A percentile compares a stretch with the other conserved stretches of the same genome.
phyloP scores from a whole-genome alignment of 208 protist genomes.

The Borovskyia barvae region DNA sequence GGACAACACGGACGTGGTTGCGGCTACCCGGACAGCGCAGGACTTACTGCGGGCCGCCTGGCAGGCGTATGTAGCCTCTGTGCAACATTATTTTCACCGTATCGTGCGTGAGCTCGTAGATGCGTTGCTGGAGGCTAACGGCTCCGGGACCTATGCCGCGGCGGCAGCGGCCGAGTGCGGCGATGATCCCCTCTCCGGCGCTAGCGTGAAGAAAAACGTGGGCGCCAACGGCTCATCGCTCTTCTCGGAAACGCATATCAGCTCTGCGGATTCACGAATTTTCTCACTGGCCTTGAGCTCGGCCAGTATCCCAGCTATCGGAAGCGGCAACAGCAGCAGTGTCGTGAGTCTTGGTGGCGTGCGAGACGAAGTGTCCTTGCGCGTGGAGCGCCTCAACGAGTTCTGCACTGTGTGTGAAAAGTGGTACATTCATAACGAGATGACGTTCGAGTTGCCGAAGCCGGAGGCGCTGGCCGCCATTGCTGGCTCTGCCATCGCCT shows the following conservation, averaged over 20 bases:
- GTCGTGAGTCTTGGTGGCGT: neutral
- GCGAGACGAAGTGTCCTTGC: constrained; percentile 8
- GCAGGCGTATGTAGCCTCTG: constrained; percentile 52
- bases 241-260: neutral
- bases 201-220: constrained; percentile 6
- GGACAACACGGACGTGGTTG: constrained; percentile 28
- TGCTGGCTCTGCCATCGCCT: constrained; percentile 43
- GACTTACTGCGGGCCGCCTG: constrained; percentile 43
- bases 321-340: constrained; percentile 4
- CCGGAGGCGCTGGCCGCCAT: constrained; percentile 43
- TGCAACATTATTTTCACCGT: constrained; percentile 41
- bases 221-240: constrained; percentile 7
- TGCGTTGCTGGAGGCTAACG: constrained; percentile 20
- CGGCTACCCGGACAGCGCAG: constrained; percentile 26
- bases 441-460: constrained; percentile 44
- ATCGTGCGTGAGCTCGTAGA: constrained; percentile 15
- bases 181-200: neutral
- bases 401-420: constrained; percentile 71
- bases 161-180: neutral
- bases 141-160: neutral
- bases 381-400: constrained; percentile 75
- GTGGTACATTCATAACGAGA: constrained; percentile 69
- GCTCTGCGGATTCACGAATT: neutral
- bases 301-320: constrained; percentile 4
- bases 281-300: constrained; percentile 13